These are phyloP conservation scores for Colletotrichum sp. DNA, from an alignment of 2,329 filamentous ascomycete genomes.

Conservation along the genomic window DNA sequence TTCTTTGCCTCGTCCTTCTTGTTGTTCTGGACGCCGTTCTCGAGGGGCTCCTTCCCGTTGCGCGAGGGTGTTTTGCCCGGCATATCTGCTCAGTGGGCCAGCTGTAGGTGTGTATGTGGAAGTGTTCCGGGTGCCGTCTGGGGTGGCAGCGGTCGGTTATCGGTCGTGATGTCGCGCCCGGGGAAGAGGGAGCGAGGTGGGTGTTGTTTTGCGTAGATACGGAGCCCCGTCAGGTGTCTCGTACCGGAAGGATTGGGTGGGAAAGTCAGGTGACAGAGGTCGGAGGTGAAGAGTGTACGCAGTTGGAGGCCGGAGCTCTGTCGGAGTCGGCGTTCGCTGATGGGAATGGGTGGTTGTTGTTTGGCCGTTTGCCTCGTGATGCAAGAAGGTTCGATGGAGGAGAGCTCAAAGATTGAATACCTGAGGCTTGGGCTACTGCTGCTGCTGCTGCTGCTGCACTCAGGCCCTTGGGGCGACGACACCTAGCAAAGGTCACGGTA, in stretches of 20 bases:
- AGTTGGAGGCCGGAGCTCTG: background rate
- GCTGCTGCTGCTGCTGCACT: conserved; percentile 10
- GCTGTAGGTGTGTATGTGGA: conserved; percentile 1
- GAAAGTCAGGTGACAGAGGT: conserved; percentile 4
- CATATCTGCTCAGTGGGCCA: conserved; percentile 50
- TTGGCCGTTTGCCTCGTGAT: conserved; percentile 26
- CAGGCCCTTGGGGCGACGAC: background rate
- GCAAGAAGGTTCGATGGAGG: conserved; percentile 33
- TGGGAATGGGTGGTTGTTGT: conserved; percentile 11
- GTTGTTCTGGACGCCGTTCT: conserved; percentile 70
- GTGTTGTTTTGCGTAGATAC: conserved; percentile 10
- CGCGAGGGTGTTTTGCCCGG: conserved; percentile 76
- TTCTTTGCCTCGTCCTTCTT: conserved; percentile 76
- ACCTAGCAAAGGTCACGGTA: conserved; percentile 9
- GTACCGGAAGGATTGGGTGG: background rate
- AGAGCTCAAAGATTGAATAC: conserved; percentile 31
- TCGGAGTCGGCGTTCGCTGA: background rate
- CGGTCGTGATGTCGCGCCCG: conserved; percentile 1
- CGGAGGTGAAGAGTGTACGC: background rate
- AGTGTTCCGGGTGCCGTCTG: conserved; percentile 15
- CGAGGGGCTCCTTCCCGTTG: conserved; percentile 72
- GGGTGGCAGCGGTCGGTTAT: conserved; percentile 10
- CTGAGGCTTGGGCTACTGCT: conserved; percentile 15
- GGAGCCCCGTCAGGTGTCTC: background rate
- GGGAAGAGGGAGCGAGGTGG: background rate